These are phyloP conservation scores for Malbranchea cinnamomea DNA, from an alignment of 2,329 filamentous ascomycete genomes.

Conservation along the genomic window DNA sequence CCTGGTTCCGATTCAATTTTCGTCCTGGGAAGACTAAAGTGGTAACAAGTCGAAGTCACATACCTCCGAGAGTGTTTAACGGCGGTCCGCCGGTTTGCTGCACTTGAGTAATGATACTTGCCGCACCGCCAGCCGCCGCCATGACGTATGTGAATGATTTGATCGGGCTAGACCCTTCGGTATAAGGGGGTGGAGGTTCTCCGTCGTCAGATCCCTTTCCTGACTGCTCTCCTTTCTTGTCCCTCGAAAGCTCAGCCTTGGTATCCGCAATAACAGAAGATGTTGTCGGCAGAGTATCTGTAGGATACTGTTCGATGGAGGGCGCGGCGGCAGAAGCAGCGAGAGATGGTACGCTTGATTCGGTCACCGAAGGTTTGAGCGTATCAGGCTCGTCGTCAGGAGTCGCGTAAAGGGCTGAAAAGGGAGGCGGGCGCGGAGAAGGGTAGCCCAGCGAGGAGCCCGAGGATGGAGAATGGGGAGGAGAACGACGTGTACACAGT, in stretches of 20 bases:
- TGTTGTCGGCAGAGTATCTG: slow-evolving; percentile 29
- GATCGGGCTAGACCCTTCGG: slow-evolving; percentile 72
- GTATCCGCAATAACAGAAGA: slow-evolving; percentile 53
- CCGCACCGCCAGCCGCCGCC: slow-evolving; percentile 90
- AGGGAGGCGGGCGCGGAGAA: slow-evolving; percentile 44
- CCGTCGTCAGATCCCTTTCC: slow-evolving; percentile 62
- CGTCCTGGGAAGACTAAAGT: neutral
- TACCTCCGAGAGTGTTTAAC: slow-evolving; percentile 78
- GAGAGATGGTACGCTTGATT: slow-evolving; percentile 31
- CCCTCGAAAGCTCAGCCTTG: slow-evolving; percentile 68
- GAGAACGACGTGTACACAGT: slow-evolving; percentile 23
- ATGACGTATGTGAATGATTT: slow-evolving; percentile 91
- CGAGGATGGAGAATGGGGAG: slow-evolving; percentile 23
- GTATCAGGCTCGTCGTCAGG: slow-evolving; percentile 25
- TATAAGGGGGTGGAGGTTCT: slow-evolving; percentile 92
- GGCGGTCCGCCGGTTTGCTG: slow-evolving; percentile 78
- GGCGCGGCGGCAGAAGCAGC: slow-evolving; percentile 39
- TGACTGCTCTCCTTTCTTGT: slow-evolving; percentile 61
- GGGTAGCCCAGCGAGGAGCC: slow-evolving; percentile 34
- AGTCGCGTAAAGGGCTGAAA: slow-evolving; percentile 48
- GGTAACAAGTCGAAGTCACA: slow-evolving; percentile 16
- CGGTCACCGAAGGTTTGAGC: slow-evolving; percentile 29
- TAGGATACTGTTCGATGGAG: slow-evolving; percentile 31
- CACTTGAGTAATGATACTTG: slow-evolving; percentile 98
- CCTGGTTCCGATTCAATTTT: no score